Evolutionary conservation across 2,329 filamentous ascomycete genomes (phyloP).

Genomic region (Ambrosiella cleistominuta): DNA sequence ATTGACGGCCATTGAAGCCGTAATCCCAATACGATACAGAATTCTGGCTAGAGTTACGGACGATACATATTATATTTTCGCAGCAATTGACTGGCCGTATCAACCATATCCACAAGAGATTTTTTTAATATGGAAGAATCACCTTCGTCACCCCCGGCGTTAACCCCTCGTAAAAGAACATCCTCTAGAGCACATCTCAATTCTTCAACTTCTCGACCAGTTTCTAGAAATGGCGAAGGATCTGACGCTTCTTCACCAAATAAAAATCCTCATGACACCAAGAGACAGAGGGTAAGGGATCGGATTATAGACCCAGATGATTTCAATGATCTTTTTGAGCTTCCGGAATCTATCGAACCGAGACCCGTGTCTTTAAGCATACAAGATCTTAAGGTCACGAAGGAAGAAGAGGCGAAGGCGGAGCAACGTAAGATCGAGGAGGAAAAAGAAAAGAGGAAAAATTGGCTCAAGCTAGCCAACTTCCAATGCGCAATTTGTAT

Average conservation of each 20-base stretch:
- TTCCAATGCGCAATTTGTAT: slow-evolving; percentile 54
- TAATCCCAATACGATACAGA: too few species aligned
- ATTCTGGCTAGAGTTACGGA: too few species aligned
- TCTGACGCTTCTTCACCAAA: background rate
- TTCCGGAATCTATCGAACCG: too few species aligned
- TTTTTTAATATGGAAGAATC: background rate
- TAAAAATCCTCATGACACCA: background rate
- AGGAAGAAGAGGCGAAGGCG: background rate
- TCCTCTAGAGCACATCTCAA: background rate
- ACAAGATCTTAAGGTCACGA: background rate
- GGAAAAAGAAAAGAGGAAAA: slow-evolving; percentile 26
- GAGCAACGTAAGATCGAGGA: slow-evolving; percentile 16
- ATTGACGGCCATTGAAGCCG: too few species aligned
- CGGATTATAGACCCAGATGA: too few species aligned
- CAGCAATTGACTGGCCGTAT: background rate
- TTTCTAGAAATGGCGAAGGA: too few species aligned
- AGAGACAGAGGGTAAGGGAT: too few species aligned
- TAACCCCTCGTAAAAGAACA: background rate
- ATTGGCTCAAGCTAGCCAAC: slow-evolving; percentile 31
- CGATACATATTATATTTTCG: too few species aligned
- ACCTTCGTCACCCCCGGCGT: background rate
- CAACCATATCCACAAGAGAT: background rate
- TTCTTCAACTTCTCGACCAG: too few species aligned
- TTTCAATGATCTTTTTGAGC: too few species aligned
- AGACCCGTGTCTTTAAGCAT: too few species aligned